A percentile compares a stretch with the other conserved stretches of the same genome.
phyloP scores from a whole-genome alignment of 140 eudicot species.

The Flaveria floridana region DNA sequence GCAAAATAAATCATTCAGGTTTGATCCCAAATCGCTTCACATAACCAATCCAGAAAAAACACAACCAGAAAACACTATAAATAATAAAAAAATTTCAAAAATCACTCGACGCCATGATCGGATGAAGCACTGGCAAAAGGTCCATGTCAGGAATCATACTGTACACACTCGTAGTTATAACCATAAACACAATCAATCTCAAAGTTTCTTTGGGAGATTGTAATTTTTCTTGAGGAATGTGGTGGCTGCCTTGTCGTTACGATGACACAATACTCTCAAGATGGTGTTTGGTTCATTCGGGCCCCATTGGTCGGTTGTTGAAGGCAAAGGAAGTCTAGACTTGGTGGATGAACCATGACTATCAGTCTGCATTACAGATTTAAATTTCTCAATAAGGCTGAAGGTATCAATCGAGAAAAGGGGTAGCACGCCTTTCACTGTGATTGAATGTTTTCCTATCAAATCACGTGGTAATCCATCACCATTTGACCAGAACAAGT shows the following conservation, averaged over 20 bases:
- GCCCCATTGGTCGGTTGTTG: slow-evolving; percentile 67
- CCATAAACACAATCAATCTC: slow-evolving; percentile 20
- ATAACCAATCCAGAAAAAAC: slow-evolving; percentile 21
- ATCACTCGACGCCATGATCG: not conserved
- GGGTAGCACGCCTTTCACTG: slow-evolving; percentile 53
- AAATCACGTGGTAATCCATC: slow-evolving; percentile 87
- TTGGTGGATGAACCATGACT: slow-evolving; percentile 49
- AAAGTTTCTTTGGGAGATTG: slow-evolving; percentile 65
- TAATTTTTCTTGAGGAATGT: slow-evolving; percentile 69
- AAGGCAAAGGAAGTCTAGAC: slow-evolving; percentile 76
- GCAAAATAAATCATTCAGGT: slow-evolving; percentile 11
- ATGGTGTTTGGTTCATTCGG: slow-evolving; percentile 73
- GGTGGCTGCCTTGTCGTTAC: slow-evolving; percentile 73
- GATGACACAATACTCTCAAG: slow-evolving; percentile 71
- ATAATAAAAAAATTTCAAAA: not conserved
- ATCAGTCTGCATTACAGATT: slow-evolving; percentile 27
- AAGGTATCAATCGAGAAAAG: slow-evolving; percentile 57
- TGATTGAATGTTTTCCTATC: slow-evolving; percentile 55
- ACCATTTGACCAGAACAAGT: slow-evolving; percentile 90
- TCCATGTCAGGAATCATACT: slow-evolving; percentile 25
- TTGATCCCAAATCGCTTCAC: slow-evolving; percentile 19
- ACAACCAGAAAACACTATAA: not conserved
- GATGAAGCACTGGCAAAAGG: not conserved
- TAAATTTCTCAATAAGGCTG: slow-evolving; percentile 58
- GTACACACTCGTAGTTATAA: slow-evolving; percentile 27